phyloP scores from a whole-genome alignment of 2,329 filamentous ascomycete species.

The Trichocomaceae sp. region DNA sequence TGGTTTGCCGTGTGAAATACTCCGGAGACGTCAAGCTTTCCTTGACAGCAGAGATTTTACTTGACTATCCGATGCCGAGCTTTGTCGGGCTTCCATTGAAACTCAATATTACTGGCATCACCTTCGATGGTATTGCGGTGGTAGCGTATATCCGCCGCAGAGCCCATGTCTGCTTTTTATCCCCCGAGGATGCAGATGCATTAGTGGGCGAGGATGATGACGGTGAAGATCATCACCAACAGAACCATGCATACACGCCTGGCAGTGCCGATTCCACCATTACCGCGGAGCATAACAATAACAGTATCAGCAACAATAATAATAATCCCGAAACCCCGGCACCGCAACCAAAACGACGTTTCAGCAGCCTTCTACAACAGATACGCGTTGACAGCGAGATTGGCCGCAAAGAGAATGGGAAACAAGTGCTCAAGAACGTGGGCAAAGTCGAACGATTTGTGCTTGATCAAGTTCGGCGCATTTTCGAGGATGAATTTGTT shows the following conservation, averaged over 20 bases:
- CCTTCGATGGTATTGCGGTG: constrained; percentile 91
- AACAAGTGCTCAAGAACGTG: constrained; percentile 95
- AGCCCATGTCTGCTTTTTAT: constrained; percentile 90
- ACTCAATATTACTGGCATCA: constrained; percentile 87
- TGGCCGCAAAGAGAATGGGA: constrained; percentile 80
- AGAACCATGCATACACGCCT: constrained; percentile 23
- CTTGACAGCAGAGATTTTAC: constrained; percentile 86
- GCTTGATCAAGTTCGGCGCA: constrained; percentile 87
- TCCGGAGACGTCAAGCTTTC: constrained; percentile 79
- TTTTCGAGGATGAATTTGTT: constrained; percentile 98
- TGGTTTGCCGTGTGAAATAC: constrained; percentile 86
- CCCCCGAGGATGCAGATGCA: constrained; percentile 80
- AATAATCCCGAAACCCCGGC: constrained; percentile 17
- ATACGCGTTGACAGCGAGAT: constrained; percentile 98
- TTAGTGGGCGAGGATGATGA: constrained; percentile 49
- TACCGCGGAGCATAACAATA: not conserved
- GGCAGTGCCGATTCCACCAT: constrained; percentile 1
- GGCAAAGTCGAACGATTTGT: constrained; percentile 98
- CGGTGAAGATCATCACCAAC: constrained; percentile 23
- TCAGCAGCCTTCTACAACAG: constrained; percentile 69
- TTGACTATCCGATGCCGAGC: constrained; percentile 97
- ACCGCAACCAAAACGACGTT: constrained; percentile 18
- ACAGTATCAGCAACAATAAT: not conserved
- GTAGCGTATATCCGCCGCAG: constrained; percentile 82
- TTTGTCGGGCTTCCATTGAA: constrained; percentile 94